Evolutionary conservation across 2,329 filamentous ascomycete genomes (phyloP).

Genomic region (Botrytis hyacinthi): DNA sequence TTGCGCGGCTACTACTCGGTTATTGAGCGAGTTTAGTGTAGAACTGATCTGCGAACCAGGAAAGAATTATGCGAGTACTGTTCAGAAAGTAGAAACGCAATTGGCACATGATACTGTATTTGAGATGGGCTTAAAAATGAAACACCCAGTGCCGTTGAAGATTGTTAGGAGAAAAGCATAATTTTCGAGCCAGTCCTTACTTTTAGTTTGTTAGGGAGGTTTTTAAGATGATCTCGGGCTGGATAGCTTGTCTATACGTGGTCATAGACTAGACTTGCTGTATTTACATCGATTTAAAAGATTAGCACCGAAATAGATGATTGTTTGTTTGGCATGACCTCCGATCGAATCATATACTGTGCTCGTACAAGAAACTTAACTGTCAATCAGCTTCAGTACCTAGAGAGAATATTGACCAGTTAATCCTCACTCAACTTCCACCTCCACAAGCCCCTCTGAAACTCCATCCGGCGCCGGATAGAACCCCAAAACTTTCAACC

Average conservation of each 20-base stretch:
- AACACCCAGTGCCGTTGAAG: neutral
- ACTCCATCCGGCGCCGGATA: neutral
- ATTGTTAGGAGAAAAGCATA: neutral
- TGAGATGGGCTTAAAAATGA: slow-evolving; percentile 10
- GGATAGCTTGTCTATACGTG: no score
- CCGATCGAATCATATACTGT: no score
- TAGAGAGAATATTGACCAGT: no score
- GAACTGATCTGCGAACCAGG: neutral
- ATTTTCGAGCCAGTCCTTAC: neutral
- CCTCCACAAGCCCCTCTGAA: neutral
- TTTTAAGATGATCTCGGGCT: no score
- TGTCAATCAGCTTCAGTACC: no score
- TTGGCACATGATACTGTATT: neutral
- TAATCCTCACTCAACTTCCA: neutral
- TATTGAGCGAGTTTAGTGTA: slow-evolving; percentile 6
- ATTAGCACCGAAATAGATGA: no score
- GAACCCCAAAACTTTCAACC: neutral
- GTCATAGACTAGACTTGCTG: no score
- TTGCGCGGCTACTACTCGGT: neutral
- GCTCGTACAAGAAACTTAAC: no score
- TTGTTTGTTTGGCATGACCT: no score
- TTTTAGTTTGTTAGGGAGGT: no score
- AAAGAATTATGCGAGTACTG: neutral
- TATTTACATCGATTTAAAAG: no score
- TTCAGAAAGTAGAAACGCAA: neutral